Evolutionary conservation across 2,329 filamentous ascomycete species (phyloP), one percentile per base, ranked within the genome.

Genomic region (Plenodomus tracheiphilus): DNA sequence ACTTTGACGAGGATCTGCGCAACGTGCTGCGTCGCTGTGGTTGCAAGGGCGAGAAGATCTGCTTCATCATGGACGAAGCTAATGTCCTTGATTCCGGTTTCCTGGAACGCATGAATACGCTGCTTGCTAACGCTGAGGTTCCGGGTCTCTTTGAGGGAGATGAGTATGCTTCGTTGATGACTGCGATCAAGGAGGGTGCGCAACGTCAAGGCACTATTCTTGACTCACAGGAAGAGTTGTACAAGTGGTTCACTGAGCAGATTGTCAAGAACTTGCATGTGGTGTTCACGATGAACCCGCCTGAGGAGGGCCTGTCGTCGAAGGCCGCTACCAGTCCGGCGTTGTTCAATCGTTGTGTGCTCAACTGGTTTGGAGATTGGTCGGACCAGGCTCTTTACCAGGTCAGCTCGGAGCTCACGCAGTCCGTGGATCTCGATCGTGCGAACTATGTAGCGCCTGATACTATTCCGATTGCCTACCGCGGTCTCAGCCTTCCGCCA

Each of bases 311-410:
- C 0, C 78, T 99, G 8, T 94, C 90, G 1, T 96, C 91, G 25
- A 97, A 97, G 78, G 94, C 94, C 47, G 95, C 94, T 21, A 99
- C 95, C 2, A 97, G 91, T 82, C 94, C 94, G 51, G 94, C 94
- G 35, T 77, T 99, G 66, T 99, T 99, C 87, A 99, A 99, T 79
- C 88, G 94, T 81, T 99, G 94, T 70, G 94, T 99, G 41, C 86
- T 99, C 62, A 99, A 99, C 76, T 99, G 94, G 94, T 97, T 99
- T 71, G 94, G 94, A 58, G 94, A 99, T 75, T 99, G 94, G 94
- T 99, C 94, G 43, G 94, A 99, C 72, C 94, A 99, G 76, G 95
- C 94, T 32, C 82, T 99, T 17, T 99, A 95, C 85, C 95, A 99
- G 74, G 95, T 99, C 55, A 92, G 89, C 19, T 91, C 89, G 55